A percentile compares a stretch with the other conserved stretches of the same genome.
These are phyloP conservation scores for Grosmannia serpens DNA, from an alignment of 2,329 filamentous ascomycete genomes.

Conservation along the genomic window DNA sequence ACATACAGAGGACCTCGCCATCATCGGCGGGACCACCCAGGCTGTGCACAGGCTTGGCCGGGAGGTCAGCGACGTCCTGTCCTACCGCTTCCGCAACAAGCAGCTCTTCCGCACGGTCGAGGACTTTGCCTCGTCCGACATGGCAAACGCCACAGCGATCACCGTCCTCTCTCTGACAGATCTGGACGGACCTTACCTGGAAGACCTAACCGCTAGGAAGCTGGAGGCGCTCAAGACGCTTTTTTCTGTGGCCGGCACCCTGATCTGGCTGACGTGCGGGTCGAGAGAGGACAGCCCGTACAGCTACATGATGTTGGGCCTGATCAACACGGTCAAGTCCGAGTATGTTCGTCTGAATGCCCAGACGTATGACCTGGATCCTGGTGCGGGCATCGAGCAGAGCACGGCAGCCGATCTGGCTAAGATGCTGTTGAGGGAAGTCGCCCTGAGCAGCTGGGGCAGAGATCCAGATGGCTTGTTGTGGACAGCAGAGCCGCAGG, in stretches of 20 bases:
- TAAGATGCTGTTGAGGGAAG: background rate
- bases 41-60: too few relatives aligned
- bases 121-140: background rate
- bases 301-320: background rate
- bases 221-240: background rate
- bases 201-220: background rate
- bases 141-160: background rate
- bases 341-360: background rate
- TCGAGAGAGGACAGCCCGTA: background rate
- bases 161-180: constrained; percentile 13
- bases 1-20: background rate
- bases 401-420: background rate
- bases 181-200: constrained; percentile 10
- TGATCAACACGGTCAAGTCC: background rate
- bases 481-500: background rate
- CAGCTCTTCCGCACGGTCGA: background rate
- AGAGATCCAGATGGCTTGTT: background rate
- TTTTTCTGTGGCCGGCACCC: background rate
- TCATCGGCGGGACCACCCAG: background rate
- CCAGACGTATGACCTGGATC: background rate
- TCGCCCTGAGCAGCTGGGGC: background rate
- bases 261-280: background rate
- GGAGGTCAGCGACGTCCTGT: too few relatives aligned
- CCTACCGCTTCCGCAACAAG: background rate
- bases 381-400: background rate